Evolutionary conservation across 2,329 filamentous ascomycete species (phyloP), one percentile per base, ranked within the genome.

Genomic region (Fusarium sp.): DNA sequence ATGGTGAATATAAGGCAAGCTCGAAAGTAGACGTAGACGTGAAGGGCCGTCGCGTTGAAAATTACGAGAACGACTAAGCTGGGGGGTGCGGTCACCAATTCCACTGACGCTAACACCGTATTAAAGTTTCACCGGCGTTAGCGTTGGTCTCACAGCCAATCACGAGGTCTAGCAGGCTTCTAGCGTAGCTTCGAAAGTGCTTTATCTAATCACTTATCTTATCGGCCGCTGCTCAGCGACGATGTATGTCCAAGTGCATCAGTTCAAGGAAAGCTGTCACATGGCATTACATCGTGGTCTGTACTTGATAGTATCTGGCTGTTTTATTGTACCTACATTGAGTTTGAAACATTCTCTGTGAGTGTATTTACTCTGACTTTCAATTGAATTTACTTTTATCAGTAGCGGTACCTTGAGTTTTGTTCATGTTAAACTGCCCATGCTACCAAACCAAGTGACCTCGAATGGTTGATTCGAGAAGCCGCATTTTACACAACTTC

Each of bases 31-130:
- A 45, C 42, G 53, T 71, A 49, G 65, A 75, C 67, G 63, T 75
- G 67, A 73, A 73, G 60, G 48, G 67, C 58, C 54, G 60, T 76
- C 75, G 76, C 78, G 78, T 78, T 77, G 80, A 82, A 82, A 82
- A 79, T 80, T 79, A 77, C 71, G 72, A 76, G 75, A 76, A 73
- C 72, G 64, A 73, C 71, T 75, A 78, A 77, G 75, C 80, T 78
- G 81, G 81, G 81, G 77, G 69, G 62, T 76, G 69, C 70, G 49
- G 79, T 75, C 77, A 71, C 80, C 80, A 82, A 83, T 78, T 77
- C 80, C 77, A 79, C 75, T 68, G 60, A 65, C 80, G 81, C 81
- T 83, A 83, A 79, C 76, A 13, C 2, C 50, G 80, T 61, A 78
- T 77, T 9, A 82, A 79, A 48, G 48, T 74, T 81, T n/a, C 67